phyloP scores from a whole-genome alignment of 2,329 filamentous ascomycete genomes.

The Pseudogymnoascus sp. region DNA sequence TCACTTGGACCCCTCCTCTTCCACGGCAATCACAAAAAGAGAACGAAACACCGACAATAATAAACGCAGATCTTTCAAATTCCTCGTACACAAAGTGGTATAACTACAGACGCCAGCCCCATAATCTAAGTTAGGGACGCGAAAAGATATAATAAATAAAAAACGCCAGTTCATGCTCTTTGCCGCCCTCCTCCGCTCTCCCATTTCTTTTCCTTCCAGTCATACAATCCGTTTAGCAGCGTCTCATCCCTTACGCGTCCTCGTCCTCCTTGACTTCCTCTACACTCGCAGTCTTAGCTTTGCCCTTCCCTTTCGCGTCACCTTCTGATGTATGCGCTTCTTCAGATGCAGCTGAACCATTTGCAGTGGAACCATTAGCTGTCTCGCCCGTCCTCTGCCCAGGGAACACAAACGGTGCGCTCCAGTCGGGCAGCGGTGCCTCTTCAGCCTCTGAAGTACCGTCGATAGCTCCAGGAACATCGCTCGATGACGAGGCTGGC shows the following conservation, averaged over 20 bases:
- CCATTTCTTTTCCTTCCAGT: constrained; percentile 3
- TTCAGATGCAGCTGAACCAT: background rate
- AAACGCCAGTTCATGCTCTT: constrained; percentile 6
- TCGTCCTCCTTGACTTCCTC: background rate
- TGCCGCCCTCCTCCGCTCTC: background rate
- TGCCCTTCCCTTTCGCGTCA: background rate
- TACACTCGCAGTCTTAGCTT: background rate
- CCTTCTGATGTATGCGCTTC: background rate
- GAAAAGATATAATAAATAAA: background rate
- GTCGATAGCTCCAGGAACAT: background rate
- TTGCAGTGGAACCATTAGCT: background rate
- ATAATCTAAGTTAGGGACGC: constrained; percentile 1
- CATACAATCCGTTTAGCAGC: background rate
- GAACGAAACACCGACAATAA: background rate
- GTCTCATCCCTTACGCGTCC: background rate
- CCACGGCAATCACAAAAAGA: background rate
- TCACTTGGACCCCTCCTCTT: background rate
- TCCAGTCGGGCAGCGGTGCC: background rate
- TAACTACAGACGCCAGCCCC: constrained; percentile 8
- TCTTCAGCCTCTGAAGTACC: background rate
- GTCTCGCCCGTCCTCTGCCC: background rate
- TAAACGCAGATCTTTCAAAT: constrained; percentile 4
- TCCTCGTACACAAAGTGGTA: constrained; percentile 10
- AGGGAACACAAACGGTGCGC: constrained; percentile 2
- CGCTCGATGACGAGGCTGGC: background rate